Percentiles rank a stretch among this genome's conserved stretches.
Conservation (phyloP, 1,284 basidiomycete species). For the Sanghuangporus weigelae region DNA sequence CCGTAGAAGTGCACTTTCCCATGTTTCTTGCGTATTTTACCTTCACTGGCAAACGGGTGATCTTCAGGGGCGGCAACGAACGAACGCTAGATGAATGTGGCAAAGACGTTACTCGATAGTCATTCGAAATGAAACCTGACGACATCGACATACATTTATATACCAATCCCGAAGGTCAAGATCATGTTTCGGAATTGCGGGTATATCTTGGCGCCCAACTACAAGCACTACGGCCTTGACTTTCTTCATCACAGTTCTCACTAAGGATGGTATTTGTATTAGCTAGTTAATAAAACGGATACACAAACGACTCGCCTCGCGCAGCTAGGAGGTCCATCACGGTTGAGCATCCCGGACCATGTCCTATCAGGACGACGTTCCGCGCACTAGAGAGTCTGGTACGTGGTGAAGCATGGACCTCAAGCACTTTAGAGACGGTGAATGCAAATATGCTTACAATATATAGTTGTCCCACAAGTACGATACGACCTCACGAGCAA, state of each 20-base stretch:
- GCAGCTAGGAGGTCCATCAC: slow-evolving; percentile 70
- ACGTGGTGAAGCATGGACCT: background rate
- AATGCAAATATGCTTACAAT: slow-evolving; percentile 46
- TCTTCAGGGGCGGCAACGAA: slow-evolving; percentile 56
- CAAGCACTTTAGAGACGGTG: background rate
- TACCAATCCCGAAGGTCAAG: slow-evolving; percentile 60
- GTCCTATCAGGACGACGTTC: slow-evolving; percentile 79
- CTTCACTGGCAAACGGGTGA: slow-evolving; percentile 45
- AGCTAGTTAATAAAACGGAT: too few species aligned
- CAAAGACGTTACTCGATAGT: slow-evolving; percentile 9
- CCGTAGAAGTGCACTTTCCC: slow-evolving; percentile 55
- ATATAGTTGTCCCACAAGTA: slow-evolving; percentile 97
- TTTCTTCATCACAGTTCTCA: slow-evolving; percentile 48
- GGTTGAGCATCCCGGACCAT: slow-evolving; percentile 76
- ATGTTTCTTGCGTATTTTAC: slow-evolving; percentile 53
- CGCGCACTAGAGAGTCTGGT: slow-evolving; percentile 68
- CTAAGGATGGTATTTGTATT: slow-evolving; percentile 23
- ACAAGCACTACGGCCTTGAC: slow-evolving; percentile 76
- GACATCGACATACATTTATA: slow-evolving; percentile 38
- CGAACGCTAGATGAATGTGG: slow-evolving; percentile 46
- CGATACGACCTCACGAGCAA: slow-evolving; percentile 56
- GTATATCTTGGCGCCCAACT: slow-evolving; percentile 59
- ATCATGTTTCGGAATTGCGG: slow-evolving; percentile 46
- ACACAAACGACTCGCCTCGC: slow-evolving; percentile 56
- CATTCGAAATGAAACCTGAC: background rate